Conservation (phyloP, 192 early-diverging fungal species). For the Coemansia sp. region DNA sequence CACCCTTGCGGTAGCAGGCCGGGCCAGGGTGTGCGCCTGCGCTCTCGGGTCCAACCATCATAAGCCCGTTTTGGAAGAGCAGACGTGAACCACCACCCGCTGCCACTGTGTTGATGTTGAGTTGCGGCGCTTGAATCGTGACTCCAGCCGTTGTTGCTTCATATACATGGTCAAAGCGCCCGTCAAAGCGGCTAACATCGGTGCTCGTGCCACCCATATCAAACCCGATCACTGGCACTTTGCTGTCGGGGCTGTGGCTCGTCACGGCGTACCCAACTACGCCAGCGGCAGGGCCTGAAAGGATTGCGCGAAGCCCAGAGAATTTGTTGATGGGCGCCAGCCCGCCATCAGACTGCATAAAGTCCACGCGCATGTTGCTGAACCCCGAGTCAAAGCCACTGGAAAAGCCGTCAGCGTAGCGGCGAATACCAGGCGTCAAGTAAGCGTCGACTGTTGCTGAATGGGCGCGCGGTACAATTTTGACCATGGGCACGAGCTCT, state of each 20-base stretch:
- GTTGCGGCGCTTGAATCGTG: constrained; percentile 92
- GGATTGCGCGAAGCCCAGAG: constrained; percentile 84
- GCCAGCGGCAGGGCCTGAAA: constrained; percentile 95
- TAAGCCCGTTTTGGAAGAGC: constrained; percentile 92
- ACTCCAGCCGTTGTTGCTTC: constrained; percentile 92
- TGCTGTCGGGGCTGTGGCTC: constrained; percentile 32
- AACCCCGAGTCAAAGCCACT: constrained; percentile 76
- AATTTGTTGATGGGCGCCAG: constrained; percentile 84
- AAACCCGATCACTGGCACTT: constrained; percentile 85
- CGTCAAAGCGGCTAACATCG: constrained; percentile 92
- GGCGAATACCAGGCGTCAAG: constrained; percentile 87
- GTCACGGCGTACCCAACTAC: constrained; percentile 85
- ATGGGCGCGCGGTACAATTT: constrained; percentile 90
- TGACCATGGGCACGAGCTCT: constrained; percentile 87
- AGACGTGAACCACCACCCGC: constrained; percentile 94
- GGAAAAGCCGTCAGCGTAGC: constrained; percentile 84
- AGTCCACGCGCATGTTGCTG: constrained; percentile 72
- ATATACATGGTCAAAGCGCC: constrained; percentile 89
- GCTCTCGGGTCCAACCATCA: constrained; percentile 91
- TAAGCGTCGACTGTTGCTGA: constrained; percentile 92
- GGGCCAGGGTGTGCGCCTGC: constrained; percentile 95
- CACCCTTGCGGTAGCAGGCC: constrained; percentile 93
- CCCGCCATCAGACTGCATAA: constrained; percentile 99
- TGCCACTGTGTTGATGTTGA: constrained; percentile 96
- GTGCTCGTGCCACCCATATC: constrained; percentile 95